phyloP scores from a whole-genome alignment of 163 green algal genomes.

The Volvox carteri region DNA sequence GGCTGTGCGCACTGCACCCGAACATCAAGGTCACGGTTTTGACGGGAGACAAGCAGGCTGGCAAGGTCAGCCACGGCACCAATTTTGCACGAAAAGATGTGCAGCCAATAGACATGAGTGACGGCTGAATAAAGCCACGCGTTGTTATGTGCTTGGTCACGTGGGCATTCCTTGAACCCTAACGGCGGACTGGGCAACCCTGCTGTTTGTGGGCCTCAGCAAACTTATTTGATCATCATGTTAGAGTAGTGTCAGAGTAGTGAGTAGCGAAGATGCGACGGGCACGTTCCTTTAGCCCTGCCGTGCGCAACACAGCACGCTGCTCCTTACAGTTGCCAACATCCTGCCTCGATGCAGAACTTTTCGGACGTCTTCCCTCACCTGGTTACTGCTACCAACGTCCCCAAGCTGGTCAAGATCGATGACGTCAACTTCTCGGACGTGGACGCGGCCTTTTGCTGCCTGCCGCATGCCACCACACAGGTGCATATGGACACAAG shows the following conservation, averaged over 20 bases:
- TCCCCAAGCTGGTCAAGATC: conserved; percentile 93
- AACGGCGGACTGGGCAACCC: too few species aligned
- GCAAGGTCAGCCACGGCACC: conserved; percentile 75
- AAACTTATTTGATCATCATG: too few species aligned
- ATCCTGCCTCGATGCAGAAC: conserved; percentile 58
- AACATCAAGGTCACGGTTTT: conserved; percentile 87
- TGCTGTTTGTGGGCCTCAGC: too few species aligned
- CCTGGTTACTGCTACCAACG: conserved; percentile 79
- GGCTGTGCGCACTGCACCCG: conserved; percentile 90
- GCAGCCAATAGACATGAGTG: too few species aligned
- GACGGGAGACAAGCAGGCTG: conserved; percentile 93
- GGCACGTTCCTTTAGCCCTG: too few species aligned
- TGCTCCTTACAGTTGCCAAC: background rate
- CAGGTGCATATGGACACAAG: conserved; percentile 70
- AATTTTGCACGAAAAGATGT: background rate
- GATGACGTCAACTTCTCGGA: conserved; percentile 92
- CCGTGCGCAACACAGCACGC: too few species aligned
- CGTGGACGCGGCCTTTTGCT: conserved; percentile 97
- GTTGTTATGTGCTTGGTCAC: background rate
- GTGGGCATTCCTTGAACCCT: background rate
- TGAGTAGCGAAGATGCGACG: too few species aligned
- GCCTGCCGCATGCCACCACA: conserved; percentile 96
- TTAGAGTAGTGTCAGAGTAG: too few species aligned
- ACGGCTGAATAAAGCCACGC: too few species aligned
- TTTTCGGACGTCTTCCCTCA: conserved; percentile 97